A percentile compares a stretch with the other conserved stretches of the same genome.
phyloP scores from a whole-genome alignment of 805 yeast species.

The Ogataea ganodermae region DNA sequence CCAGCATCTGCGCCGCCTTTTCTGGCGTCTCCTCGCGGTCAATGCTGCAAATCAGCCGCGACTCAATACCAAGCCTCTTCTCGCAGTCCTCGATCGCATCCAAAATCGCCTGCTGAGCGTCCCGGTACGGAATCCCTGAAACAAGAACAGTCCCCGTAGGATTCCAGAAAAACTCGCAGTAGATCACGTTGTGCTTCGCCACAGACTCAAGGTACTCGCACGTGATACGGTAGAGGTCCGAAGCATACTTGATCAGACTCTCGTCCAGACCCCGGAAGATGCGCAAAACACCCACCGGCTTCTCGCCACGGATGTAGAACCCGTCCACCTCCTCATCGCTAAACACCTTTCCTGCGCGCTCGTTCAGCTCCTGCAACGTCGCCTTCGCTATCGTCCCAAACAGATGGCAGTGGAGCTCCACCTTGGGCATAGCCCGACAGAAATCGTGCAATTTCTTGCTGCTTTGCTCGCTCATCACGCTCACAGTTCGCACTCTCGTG shows the following conservation, averaged over 20 bases:
- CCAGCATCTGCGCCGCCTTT: conserved; percentile 30
- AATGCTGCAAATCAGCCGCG: conserved; percentile 32
- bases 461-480: background rate
- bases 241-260: conserved; percentile 25
- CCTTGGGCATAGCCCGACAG: conserved; percentile 34
- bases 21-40: conserved; percentile 33
- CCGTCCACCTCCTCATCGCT: conserved; percentile 29
- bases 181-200: conserved; percentile 27
- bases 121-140: conserved; percentile 30
- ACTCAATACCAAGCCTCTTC: conserved; percentile 22
- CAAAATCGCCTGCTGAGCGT: conserved; percentile 31
- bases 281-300: conserved; percentile 35
- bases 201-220: conserved; percentile 30
- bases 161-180: conserved; percentile 36
- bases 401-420: conserved; percentile 36
- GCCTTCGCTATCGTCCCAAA: conserved; percentile 33
- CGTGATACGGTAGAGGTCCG: conserved; percentile 32
- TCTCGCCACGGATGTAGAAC: conserved; percentile 34
- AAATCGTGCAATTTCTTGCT: conserved; percentile 12
- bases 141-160: conserved; percentile 35
- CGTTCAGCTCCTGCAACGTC: conserved; percentile 28
- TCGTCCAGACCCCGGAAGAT: conserved; percentile 34
- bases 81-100: conserved; percentile 30
- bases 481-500: no score
- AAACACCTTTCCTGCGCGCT: conserved; percentile 26